phyloP scores from a whole-genome alignment of 2,329 filamentous ascomycete genomes.

The Niveomyces coronatus region DNA sequence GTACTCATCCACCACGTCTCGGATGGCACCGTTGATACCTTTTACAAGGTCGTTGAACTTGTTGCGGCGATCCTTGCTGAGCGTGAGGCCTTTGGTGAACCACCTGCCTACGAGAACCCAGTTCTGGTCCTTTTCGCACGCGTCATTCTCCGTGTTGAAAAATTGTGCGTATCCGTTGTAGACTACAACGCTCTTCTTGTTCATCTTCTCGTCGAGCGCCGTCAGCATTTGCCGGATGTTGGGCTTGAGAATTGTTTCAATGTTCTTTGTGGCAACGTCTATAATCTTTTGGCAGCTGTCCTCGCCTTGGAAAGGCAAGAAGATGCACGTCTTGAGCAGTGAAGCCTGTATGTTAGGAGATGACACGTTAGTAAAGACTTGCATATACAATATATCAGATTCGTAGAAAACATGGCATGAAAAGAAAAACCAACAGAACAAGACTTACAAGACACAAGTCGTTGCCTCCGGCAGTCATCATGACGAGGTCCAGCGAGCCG shows the following conservation, averaged over 20 bases:
- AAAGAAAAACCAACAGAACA: not conserved
- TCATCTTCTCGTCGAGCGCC: conserved; percentile 20
- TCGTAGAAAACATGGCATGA: no score
- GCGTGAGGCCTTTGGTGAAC: conserved; percentile 1
- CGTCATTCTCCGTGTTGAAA: conserved; percentile 20
- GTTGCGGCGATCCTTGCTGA: conserved; percentile 19
- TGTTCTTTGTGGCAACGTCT: conserved; percentile 17
- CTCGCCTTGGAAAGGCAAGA: conserved; percentile 13
- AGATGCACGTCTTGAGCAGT: conserved; percentile 15
- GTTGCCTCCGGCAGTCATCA: conserved; percentile 28
- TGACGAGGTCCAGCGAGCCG: conserved; percentile 22
- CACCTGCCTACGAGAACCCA: not conserved
- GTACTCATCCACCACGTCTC: conserved; percentile 17
- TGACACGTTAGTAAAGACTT: not conserved
- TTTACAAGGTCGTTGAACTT: conserved; percentile 19
- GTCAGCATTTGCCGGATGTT: conserved; percentile 19
- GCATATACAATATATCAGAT: not conserved
- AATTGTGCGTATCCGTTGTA: conserved; percentile 21
- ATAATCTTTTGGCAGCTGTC: conserved; percentile 14
- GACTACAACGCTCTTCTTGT: conserved; percentile 19
- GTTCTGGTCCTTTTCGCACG: conserved; percentile 12
- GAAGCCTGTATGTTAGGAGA: not conserved
- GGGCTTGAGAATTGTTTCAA: conserved; percentile 17
- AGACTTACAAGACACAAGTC: conserved; percentile 24
- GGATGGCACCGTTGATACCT: conserved; percentile 19